Base-by-base conservation (phyloP, 106 monocot species). In the Dendrobium catenatum region DNA sequence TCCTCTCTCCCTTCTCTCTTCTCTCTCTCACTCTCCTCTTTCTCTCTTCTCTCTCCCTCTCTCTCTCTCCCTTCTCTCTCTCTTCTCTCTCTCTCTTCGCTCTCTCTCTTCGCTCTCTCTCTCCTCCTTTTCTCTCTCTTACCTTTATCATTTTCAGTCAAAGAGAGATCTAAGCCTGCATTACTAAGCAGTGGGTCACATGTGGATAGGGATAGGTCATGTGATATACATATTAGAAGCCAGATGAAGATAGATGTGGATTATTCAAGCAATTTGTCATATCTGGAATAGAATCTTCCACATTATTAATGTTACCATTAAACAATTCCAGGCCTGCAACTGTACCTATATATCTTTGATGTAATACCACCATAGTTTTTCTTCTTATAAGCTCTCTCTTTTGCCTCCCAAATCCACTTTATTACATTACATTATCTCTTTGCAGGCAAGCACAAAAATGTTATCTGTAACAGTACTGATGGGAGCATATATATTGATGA, bases 251-350 rank as follows among this genome's bases (percentile, higher is more conserved):
- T 75, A 81, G 20, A 79, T 80, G 41, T 80, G 44, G 43, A 83
- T 72, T 43, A 80, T 67, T 37, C 41, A 72, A 77, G 79, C 81
- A 79, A 84, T 43, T 84, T 89, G 89, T 80, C 86, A 83, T 81
- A 79, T 78, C 77, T 89, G 82, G 89, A 85, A 86, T 86, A 89
- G 89, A 89, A 89, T 89, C 89, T 89, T 89, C 89, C 84, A 80
- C 58, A 82, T 84, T 86, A 86, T 89, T 81, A 85, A 85, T 54
- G 61, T 80, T 61, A 5, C 76, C 72, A 56, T 75, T 51, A 75
- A 64, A 16, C 2, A 56, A 29, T 47, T 20, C 13, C 46, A 55
- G 15, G 70, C 9, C 17, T n/a, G 37, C 22, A 42, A n/a, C 56
- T 75, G 42, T 24, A 29, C 58, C 5, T 26, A 33, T 31, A 31